Conservation (phyloP, 352 stramenopile genomes). For the Phytophthora melonis region DNA sequence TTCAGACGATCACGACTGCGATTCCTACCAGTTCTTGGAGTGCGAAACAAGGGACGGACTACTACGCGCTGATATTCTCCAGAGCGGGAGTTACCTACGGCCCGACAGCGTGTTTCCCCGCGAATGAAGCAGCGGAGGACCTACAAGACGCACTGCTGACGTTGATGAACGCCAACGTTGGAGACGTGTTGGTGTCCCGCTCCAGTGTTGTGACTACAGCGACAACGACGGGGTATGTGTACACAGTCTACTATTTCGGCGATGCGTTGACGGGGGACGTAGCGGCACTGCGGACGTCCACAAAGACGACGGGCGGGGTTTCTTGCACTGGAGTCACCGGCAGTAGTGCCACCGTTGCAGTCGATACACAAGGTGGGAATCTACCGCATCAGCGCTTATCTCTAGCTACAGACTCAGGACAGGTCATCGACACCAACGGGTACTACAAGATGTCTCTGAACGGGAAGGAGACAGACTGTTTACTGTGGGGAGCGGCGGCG, state of each 20-base stretch:
- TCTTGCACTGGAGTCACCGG: conserved; percentile 40
- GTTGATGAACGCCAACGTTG: conserved; percentile 35
- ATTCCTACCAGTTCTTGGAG: conserved; percentile 43
- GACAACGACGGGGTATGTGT: conserved; percentile 79
- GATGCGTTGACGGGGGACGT: conserved; percentile 87
- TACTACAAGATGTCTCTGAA: conserved; percentile 64
- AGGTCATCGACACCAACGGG: conserved; percentile 60
- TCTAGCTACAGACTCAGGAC: conserved; percentile 84
- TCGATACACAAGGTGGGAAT: conserved; percentile 79
- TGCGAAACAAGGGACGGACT: conserved; percentile 8
- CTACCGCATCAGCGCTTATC: conserved; percentile 84
- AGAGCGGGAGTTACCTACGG: conserved; percentile 38
- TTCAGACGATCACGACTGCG: conserved; percentile 81
- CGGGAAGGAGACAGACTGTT: conserved; percentile 42
- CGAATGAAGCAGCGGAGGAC: conserved; percentile 38
- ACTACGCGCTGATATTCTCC: conserved; percentile 57
- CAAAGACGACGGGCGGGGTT: not conserved
- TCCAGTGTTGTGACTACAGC: conserved; percentile 44
- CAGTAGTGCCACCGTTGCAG: conserved; percentile 45
- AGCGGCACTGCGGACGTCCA: conserved; percentile 35
- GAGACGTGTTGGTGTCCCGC: conserved; percentile 68
- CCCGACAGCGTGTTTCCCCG: conserved; percentile 51
- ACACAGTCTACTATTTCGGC: conserved; percentile 94
- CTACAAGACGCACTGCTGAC: conserved; percentile 25
- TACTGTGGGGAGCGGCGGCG: conserved; percentile 68